Evolutionary conservation across 2,329 filamentous ascomycete genomes (phyloP).

Genomic region (Anthostomella pinea): DNA sequence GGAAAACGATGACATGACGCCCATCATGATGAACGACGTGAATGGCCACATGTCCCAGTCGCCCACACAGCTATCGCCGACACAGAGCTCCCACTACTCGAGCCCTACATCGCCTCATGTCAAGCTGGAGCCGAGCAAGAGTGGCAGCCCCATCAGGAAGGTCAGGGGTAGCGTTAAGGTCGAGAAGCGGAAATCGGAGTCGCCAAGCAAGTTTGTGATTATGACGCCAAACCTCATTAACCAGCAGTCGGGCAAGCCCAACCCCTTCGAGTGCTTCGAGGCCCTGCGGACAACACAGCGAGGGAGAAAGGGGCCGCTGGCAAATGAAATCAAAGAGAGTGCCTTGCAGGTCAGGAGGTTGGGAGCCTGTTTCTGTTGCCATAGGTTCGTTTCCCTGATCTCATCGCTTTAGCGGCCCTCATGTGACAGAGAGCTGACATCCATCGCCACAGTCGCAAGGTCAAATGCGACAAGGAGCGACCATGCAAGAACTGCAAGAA

Average conservation of each 20-base stretch:
- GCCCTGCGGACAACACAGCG: conserved; percentile 50
- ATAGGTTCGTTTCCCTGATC: conserved; percentile 26
- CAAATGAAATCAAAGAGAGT: conserved; percentile 51
- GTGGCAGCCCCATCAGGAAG: conserved; percentile 39
- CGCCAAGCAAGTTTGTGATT: conserved; percentile 50
- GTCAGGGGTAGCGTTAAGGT: conserved; percentile 41
- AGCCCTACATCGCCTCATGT: conserved; percentile 27
- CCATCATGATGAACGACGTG: conserved; percentile 35
- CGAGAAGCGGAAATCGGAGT: conserved; percentile 43
- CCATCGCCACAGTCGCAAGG: conserved; percentile 44
- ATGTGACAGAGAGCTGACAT: conserved; percentile 1
- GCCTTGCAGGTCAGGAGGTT: conserved; percentile 52
- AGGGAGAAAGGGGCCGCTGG: conserved; percentile 55
- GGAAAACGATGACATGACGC: conserved; percentile 30
- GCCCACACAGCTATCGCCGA: conserved; percentile 17
- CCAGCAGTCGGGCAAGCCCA: conserved; percentile 47
- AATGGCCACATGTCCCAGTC: conserved; percentile 31
- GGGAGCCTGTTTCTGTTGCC: conserved; percentile 59
- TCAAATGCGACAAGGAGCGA: conserved; percentile 54
- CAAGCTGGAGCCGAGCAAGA: conserved; percentile 26
- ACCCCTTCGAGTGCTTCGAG: conserved; percentile 55
- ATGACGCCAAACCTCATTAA: conserved; percentile 53
- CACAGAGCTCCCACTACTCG: conserved; percentile 22
- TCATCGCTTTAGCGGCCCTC: conserved; percentile 2
- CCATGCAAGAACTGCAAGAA: conserved; percentile 57